Conservation (phyloP, 768 basidiomycete genomes). For the Mycena indigotica region DNA sequence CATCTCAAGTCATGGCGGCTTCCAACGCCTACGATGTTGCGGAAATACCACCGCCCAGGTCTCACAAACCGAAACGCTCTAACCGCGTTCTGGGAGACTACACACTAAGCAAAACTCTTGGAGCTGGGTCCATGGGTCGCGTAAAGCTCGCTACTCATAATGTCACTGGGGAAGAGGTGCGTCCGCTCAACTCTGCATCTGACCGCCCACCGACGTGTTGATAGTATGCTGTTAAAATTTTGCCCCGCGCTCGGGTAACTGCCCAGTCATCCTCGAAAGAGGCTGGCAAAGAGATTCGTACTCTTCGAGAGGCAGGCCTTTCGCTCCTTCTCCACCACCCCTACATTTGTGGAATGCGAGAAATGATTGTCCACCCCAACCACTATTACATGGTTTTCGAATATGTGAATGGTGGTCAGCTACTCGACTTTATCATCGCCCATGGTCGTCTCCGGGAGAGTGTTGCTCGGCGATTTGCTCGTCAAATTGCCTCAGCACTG, state of each 20-base stretch:
- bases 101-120: constrained; percentile 93
- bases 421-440: constrained; percentile 99
- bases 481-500: constrained; percentile 94
- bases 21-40: constrained; percentile 16
- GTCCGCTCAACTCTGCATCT: constrained; percentile 26
- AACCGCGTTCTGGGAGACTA: constrained; percentile 87
- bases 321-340: constrained; percentile 97
- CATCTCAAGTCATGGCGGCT: constrained; percentile 9
- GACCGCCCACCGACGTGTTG: background rate
- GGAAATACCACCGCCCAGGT: constrained; percentile 14
- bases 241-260: constrained; percentile 60
- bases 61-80: constrained; percentile 35
- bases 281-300: constrained; percentile 95
- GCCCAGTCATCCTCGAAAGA: constrained; percentile 55
- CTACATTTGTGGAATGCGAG: constrained; percentile 98
- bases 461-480: constrained; percentile 94
- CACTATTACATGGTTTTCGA: constrained; percentile 99
- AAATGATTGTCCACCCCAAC: constrained; percentile 96
- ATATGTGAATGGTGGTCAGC: constrained; percentile 98
- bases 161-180: constrained; percentile 87
- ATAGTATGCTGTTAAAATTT: constrained; percentile 96
- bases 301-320: constrained; percentile 92
- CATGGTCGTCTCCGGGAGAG: constrained; percentile 94
- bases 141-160: constrained; percentile 95
- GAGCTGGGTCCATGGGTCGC: constrained; percentile 98